Evolutionary conservation across 1,139 yeast genomes (phyloP).

Genomic region (Wickerhamiella infanticola): DNA sequence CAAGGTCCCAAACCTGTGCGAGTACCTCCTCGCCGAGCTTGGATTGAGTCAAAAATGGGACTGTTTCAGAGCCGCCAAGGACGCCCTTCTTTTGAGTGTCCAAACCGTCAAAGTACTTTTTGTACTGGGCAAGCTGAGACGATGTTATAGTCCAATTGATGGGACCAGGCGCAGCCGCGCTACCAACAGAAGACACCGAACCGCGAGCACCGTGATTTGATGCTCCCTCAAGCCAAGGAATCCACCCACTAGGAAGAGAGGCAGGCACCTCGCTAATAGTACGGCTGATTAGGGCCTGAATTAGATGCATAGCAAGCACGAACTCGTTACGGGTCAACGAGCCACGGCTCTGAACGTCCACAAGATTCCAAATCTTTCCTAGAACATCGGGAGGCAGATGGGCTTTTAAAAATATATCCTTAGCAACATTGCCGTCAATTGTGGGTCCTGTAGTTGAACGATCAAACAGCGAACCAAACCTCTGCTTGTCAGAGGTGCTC

Average conservation of each 20-base stretch:
- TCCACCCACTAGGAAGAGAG: slow-evolving; percentile 41
- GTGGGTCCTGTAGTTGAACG: slow-evolving; percentile 36
- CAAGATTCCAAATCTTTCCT: slow-evolving; percentile 81
- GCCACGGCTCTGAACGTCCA: slow-evolving; percentile 64
- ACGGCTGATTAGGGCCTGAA: slow-evolving; percentile 68
- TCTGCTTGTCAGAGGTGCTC: slow-evolving; percentile 47
- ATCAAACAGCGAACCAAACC: slow-evolving; percentile 59
- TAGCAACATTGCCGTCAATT: slow-evolving; percentile 62
- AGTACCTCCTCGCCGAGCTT: slow-evolving; percentile 70
- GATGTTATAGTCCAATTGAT: neutral
- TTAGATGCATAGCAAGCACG: slow-evolving; percentile 86
- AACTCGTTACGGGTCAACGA: slow-evolving; percentile 58
- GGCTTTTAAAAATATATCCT: slow-evolving; percentile 77
- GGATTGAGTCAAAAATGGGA: slow-evolving; percentile 77
- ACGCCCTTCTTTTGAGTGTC: slow-evolving; percentile 52
- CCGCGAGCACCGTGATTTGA: neutral
- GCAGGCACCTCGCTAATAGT: slow-evolving; percentile 52
- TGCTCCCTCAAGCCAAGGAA: slow-evolving; percentile 40
- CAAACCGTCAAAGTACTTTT: slow-evolving; percentile 57
- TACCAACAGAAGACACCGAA: neutral
- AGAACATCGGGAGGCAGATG: slow-evolving; percentile 58
- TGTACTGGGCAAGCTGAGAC: slow-evolving; percentile 36
- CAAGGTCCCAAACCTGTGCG: slow-evolving; percentile 87
- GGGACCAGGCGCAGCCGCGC: neutral
- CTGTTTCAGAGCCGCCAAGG: slow-evolving; percentile 58